Evolutionary conservation across 1,139 yeast species (phyloP).

Genomic region (Scheffersomyces segobiensis): DNA sequence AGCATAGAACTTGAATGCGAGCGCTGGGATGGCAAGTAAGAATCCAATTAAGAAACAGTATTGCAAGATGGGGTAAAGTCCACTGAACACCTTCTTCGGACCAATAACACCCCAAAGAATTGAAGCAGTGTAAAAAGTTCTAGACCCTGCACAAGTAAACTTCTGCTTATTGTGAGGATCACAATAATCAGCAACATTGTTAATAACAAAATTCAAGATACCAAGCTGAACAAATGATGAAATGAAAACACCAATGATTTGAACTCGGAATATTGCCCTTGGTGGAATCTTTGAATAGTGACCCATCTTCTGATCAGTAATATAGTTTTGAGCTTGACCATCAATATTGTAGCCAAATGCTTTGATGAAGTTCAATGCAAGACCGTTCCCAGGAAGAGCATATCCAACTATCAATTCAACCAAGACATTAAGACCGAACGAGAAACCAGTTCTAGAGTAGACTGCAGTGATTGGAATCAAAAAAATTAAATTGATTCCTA

Average conservation of each 20-base stretch:
- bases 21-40: constrained; percentile 27
- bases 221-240: constrained; percentile 25
- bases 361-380: constrained; percentile 20
- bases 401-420: constrained; percentile 21
- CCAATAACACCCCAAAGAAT: constrained; percentile 41
- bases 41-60: constrained; percentile 36
- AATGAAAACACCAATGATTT: constrained; percentile 29
- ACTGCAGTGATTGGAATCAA: constrained; percentile 19
- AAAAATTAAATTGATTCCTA: constrained; percentile 20
- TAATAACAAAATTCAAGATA: constrained; percentile 31
- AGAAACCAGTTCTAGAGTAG: constrained; percentile 18
- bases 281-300: constrained; percentile 39
- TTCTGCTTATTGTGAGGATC: constrained; percentile 26
- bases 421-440: constrained; percentile 20
- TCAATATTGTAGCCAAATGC: constrained; percentile 27
- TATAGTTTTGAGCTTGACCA: constrained; percentile 36
- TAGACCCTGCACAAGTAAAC: constrained; percentile 35
- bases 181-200: constrained; percentile 27
- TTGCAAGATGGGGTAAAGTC: constrained; percentile 32
- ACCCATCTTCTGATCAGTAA: constrained; percentile 36
- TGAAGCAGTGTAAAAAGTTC: constrained; percentile 32
- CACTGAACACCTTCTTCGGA: constrained; percentile 33
- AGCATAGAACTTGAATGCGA: constrained; percentile 23
- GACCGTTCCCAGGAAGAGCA: constrained; percentile 21
- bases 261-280: constrained; percentile 33